Evolutionary conservation across 2,329 filamentous ascomycete genomes (phyloP), one percentile per base, ranked within the genome.

Genomic region (Sporothrix brasiliensis): DNA sequence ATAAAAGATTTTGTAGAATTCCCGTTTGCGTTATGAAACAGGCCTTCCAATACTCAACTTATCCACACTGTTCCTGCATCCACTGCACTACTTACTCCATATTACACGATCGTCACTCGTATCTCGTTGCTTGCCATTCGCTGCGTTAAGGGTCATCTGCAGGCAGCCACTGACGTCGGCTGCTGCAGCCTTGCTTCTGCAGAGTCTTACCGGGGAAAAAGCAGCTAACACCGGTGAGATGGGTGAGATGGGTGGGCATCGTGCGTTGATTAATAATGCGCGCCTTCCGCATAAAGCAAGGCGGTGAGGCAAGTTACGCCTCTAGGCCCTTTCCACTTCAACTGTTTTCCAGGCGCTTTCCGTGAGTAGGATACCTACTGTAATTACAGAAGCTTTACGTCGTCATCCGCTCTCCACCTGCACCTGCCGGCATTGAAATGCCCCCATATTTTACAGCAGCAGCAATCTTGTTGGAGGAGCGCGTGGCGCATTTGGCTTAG

Each of bases 241-340:
- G 47, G 60, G 34, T 34, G 34, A 34, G 34, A 34, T 34, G 24
- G 21, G 41, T 14, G 41, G 60, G 27, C 5, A 21, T 49, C 24
- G 21, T 16, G 41, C 27, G 39, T 19, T 24, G 61, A 65, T 65
- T 50, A 50, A 66, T 66, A 66, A 66, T 50, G 44, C 1, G 30
- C 41, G 16, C 19, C 61, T 47, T 50, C 65, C 66, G 34, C 47
- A 56, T 9, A 44, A 11, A 44, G 11, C 11, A 44, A 44, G 41
- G 66, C 66, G 66, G 66, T 44, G 66, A 68, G 50, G 50, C 47
- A 56, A 47, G 44, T 68, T 47, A 19, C 34, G 66, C 50, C 47
- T 54, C 13, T 54, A 27, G 34, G 21, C 14, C 41, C n/a, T 16
- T 67, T 16, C 19, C 58, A 9, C 47, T 49, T 50, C 61, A 30